These are phyloP conservation scores for Haematococcus lacustris DNA, from an alignment of 139 green algal genomes.

Conservation along the genomic window DNA sequence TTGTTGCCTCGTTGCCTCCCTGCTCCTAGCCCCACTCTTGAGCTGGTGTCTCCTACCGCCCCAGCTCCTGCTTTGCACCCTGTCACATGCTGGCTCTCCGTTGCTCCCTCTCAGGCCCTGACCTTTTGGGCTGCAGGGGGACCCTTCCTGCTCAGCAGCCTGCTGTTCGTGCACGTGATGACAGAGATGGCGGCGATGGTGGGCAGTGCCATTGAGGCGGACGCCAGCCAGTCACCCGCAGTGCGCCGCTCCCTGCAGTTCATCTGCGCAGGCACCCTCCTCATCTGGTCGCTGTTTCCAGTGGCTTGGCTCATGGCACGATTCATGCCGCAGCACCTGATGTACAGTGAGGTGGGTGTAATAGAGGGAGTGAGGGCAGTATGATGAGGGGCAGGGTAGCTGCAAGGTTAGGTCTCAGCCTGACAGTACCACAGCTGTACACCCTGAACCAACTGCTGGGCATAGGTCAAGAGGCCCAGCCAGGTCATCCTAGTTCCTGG, in stretches of 20 bases:
- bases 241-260: slow-evolving; percentile 10
- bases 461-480: too few relatives aligned
- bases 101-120: not conserved
- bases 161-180: slow-evolving; percentile 22
- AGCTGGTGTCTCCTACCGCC: too few relatives aligned
- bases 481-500: too few relatives aligned
- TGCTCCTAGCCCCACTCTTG: too few relatives aligned
- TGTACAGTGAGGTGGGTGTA: not conserved
- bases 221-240: not conserved
- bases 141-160: slow-evolving; percentile 5
- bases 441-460: too few relatives aligned
- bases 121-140: slow-evolving; percentile 10
- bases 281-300: slow-evolving; percentile 28
- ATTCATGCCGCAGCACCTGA: not conserved
- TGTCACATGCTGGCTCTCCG: not conserved
- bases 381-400: too few relatives aligned
- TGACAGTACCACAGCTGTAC: too few relatives aligned
- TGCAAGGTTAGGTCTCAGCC: too few relatives aligned
- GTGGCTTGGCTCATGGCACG: not conserved
- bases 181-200: slow-evolving; percentile 27
- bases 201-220: slow-evolving; percentile 10
- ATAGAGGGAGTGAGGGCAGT: too few relatives aligned
- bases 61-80: not conserved
- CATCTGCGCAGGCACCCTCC: slow-evolving; percentile 32
- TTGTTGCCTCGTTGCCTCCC: too few relatives aligned